Conservation (phyloP, 805 yeast species). For the Metschnikowia reukaufii region DNA sequence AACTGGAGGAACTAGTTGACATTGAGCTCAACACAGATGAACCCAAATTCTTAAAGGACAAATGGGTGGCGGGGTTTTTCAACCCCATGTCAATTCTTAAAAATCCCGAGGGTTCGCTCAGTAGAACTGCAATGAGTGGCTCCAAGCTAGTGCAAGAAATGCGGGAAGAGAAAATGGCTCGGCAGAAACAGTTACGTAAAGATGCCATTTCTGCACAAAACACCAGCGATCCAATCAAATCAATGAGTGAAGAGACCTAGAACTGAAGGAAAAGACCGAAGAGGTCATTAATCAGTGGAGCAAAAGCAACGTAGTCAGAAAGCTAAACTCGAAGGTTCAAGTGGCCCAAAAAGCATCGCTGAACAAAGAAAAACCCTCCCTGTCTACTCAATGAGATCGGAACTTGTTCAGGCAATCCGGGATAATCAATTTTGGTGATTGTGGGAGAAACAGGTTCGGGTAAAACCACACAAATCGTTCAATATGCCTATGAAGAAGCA, state of each 20-base stretch:
- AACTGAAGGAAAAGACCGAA: conserved; percentile 12
- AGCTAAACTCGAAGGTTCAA: conserved; percentile 7
- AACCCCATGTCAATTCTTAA: conserved; percentile 59
- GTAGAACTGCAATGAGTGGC: conserved; percentile 74
- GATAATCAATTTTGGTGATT: conserved; percentile 82
- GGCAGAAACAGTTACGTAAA: conserved; percentile 47
- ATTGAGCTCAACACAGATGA: conserved; percentile 68
- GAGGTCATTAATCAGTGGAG: conserved; percentile 18
- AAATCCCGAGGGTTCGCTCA: conserved; percentile 77
- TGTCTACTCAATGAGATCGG: conserved; percentile 60
- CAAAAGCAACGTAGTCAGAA: conserved; percentile 14
- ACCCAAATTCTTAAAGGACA: conserved; percentile 72
- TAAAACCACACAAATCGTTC: conserved; percentile 46
- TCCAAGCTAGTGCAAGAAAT: conserved; percentile 64
- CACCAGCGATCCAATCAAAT: conserved; percentile 13
- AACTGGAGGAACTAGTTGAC: conserved; percentile 54
- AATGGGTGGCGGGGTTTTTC: conserved; percentile 35
- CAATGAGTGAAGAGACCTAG: conserved; percentile 10
- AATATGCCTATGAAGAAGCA: conserved; percentile 59
- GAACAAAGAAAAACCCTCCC: conserved; percentile 63
- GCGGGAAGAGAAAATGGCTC: conserved; percentile 56
- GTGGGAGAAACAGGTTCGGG: conserved; percentile 88
- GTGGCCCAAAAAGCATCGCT: conserved; percentile 6
- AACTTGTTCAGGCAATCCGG: conserved; percentile 58
- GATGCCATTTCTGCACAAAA: conserved; percentile 18